Evolutionary conservation across 1,139 yeast genomes (phyloP), one percentile per base, ranked within the genome.

Genomic region (Diutina mesorugosa): DNA sequence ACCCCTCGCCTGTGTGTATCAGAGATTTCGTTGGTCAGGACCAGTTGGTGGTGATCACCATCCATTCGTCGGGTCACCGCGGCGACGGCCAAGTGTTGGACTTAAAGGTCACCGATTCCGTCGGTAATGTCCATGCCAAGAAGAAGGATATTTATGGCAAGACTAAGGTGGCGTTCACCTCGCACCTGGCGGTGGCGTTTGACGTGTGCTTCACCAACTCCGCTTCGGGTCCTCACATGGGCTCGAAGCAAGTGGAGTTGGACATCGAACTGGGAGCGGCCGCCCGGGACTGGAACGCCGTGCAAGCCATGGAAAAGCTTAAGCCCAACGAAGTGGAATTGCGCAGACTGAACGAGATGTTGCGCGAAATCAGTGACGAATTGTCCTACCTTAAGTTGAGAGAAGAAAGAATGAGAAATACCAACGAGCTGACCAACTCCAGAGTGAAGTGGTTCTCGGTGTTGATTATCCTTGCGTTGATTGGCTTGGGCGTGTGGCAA

Each of bases 261-360:
- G 97, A 91, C 63, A 87, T 93, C 59, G 98, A 93, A 71, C 85
- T 91, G 61, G 99, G 99, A 45, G 88, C 97, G 57, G 90, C 91
- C 64, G 98, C 98, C 48, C 85, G 98, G 72, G 98, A 93, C 72
- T 93, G 98, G 98, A 90, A 90, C 68, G 90, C 95, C 32, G 77
- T 90, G 61, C 97, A 91, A 74, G 91, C 96, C 48, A 81, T 88
- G 54, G 98, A 91, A 71, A 89, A 90, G 69, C 83, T 93, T 71
- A 89, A 87, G 73, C 98, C 99, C 10, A 83, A 86, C 55, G 99
- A 93, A 71, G 84, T 90, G 57, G 96, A 89, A 65, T 78, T 93
- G 69, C 84, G 91, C 69, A 84, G 88, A 67, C 76, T 91, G 59
- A 91, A 89, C 69, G 96, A 87, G 67, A 72, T 89, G 72, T 82